These are phyloP conservation scores for Penicillium coprophilum DNA, from an alignment of 495 filamentous ascomycete species.

Conservation along the genomic window DNA sequence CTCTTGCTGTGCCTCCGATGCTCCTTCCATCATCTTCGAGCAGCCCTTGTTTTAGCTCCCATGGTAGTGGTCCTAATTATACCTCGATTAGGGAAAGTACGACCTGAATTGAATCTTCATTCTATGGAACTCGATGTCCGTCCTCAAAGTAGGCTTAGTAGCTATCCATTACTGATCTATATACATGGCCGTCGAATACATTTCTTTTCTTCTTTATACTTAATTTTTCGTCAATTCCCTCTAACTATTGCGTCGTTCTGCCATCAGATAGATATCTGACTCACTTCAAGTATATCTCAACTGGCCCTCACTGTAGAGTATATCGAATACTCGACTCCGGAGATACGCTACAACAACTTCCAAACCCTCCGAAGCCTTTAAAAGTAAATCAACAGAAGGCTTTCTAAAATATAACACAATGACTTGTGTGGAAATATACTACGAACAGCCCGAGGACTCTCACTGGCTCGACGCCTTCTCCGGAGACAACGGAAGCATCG, in stretches of 20 bases:
- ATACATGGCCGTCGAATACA: not conserved
- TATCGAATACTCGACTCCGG: not conserved
- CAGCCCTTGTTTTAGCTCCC: not conserved
- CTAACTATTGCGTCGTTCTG: not conserved
- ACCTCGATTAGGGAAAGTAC: not conserved
- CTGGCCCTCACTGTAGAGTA: not conserved
- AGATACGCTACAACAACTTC: not conserved
- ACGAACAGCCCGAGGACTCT: not conserved
- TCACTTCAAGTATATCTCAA: not conserved
- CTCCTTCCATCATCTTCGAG: not conserved
- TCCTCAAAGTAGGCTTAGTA: not conserved
- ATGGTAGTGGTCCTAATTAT: not conserved
- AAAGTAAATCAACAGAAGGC: not conserved
- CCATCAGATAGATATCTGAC: not conserved
- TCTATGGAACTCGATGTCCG: not conserved
- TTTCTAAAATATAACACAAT: slow-evolving; percentile 2
- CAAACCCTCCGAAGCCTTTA: not conserved
- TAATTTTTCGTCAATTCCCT: slow-evolving; percentile 1
- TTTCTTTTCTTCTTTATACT: not conserved
- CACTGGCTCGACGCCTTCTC: slow-evolving; percentile 4
- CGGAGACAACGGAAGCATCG: slow-evolving; percentile 1
- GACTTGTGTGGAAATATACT: not conserved
- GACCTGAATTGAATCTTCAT: not conserved
- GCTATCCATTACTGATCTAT: not conserved
- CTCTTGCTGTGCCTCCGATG: not conserved